Conservation (phyloP, 768 basidiomycete species). For the Candolleomyces efflorescens region DNA sequence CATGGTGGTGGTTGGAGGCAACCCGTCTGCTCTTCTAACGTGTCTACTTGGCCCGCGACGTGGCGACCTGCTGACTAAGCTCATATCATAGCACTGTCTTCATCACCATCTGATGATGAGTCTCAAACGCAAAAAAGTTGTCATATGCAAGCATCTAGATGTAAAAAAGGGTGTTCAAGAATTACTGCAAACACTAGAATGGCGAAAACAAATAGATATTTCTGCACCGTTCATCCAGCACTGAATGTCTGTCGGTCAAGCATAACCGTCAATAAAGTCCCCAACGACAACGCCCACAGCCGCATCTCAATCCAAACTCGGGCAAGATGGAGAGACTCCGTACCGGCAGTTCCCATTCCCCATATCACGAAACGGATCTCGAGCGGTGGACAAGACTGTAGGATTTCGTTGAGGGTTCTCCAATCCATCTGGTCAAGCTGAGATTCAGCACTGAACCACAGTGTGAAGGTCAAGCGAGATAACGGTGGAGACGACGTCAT, state of each 20-base stretch:
- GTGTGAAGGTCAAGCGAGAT: constrained; percentile 8
- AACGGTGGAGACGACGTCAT: constrained; percentile 17
- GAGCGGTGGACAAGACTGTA: constrained; percentile 16
- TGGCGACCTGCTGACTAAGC: constrained; percentile 35
- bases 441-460: constrained; percentile 30
- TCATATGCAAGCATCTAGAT: no score
- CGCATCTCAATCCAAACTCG: neutral
- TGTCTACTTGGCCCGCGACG: constrained; percentile 41
- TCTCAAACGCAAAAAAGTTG: constrained; percentile 11
- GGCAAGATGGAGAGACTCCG: neutral
- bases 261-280: neutral
- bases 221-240: no score
- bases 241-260: neutral
- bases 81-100: neutral
- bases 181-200: no score
- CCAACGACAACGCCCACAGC: neutral
- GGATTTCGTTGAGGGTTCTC: constrained; percentile 17
- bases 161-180: no score
- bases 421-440: constrained; percentile 31
- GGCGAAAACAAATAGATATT: no score
- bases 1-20: constrained; percentile 43
- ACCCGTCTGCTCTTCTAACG: constrained; percentile 25
- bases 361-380: neutral
- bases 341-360: neutral
- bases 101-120: neutral